These are phyloP conservation scores for Teratosphaeria nubilosa DNA, from an alignment of 2,329 filamentous ascomycete genomes.

Conservation along the genomic window DNA sequence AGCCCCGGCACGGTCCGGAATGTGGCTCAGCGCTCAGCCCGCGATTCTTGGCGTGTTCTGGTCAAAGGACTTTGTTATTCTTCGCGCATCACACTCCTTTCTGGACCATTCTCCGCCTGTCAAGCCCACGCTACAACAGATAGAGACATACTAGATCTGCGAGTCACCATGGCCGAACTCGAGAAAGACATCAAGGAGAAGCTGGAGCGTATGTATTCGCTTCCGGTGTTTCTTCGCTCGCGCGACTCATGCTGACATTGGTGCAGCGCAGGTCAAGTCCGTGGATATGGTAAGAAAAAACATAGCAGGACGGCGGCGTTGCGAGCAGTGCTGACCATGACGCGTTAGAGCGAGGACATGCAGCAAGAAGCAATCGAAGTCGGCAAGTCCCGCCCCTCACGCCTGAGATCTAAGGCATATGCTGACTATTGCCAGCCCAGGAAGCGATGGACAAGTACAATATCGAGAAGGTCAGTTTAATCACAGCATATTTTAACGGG, in stretches of 20 bases:
- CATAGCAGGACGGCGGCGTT: neutral
- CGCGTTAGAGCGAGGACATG: slow-evolving; percentile 81
- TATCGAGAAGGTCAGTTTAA: slow-evolving; percentile 54
- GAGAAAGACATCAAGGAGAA: slow-evolving; percentile 44
- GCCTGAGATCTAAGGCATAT: neutral
- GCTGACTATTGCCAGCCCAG: slow-evolving; percentile 42
- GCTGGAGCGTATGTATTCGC: slow-evolving; percentile 55
- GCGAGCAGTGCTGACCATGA: neutral
- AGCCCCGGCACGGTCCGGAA: neutral
- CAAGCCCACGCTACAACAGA: neutral
- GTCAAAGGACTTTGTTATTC: neutral
- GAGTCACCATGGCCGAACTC: slow-evolving; percentile 16
- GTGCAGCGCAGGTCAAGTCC: slow-evolving; percentile 86
- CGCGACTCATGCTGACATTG: slow-evolving; percentile 6
- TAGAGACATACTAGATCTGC: neutral
- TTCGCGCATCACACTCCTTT: too few species aligned
- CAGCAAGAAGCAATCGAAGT: slow-evolving; percentile 91
- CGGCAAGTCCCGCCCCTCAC: slow-evolving; percentile 50
- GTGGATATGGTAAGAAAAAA: slow-evolving; percentile 76
- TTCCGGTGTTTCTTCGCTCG: neutral
- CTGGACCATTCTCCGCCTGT: neutral
- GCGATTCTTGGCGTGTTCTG: neutral
- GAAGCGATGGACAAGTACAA: slow-evolving; percentile 62
- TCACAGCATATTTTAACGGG: neutral
- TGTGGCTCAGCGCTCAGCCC: neutral